phyloP scores from a whole-genome alignment of 306 rosid genomes.

The Elaeagnus macrophylla region DNA sequence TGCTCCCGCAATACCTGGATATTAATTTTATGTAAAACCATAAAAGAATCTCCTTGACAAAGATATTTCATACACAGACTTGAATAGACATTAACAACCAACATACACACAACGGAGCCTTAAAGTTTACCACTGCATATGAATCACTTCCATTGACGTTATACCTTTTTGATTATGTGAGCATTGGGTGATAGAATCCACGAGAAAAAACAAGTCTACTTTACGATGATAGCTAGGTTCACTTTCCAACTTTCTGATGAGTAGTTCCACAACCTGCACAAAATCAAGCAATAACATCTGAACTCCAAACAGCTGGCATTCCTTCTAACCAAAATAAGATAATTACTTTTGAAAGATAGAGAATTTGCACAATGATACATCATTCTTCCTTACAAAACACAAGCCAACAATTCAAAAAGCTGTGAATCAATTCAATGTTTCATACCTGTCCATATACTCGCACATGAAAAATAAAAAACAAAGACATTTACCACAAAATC shows the following conservation, averaged over 20 bases:
- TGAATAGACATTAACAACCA: neutral
- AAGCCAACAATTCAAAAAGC: neutral
- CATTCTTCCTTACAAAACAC: neutral
- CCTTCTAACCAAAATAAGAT: neutral
- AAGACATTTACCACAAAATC: too few species aligned
- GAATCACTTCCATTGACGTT: slow-evolving; percentile 7
- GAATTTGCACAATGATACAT: neutral
- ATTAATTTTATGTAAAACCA: slow-evolving; percentile 13
- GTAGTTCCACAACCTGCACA: slow-evolving; percentile 93
- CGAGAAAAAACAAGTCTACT: slow-evolving; percentile 92
- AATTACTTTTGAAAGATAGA: neutral
- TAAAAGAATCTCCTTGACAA: neutral
- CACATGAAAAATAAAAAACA: too few species aligned
- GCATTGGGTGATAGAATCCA: slow-evolving; percentile 95
- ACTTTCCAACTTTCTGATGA: slow-evolving; percentile 83
- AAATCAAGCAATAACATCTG: slow-evolving; percentile 9
- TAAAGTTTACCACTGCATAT: slow-evolving; percentile 5
- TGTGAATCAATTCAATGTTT: too few species aligned
- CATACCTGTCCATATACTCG: too few species aligned
- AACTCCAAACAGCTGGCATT: slow-evolving; percentile 11
- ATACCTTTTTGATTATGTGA: slow-evolving; percentile 86
- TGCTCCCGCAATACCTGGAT: slow-evolving; percentile 92
- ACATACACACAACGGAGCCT: neutral
- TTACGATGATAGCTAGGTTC: slow-evolving; percentile 90
- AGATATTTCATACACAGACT: neutral